Percentiles rank a stretch among this genome's conserved stretches.
Evolutionary conservation across 1,139 yeast genomes (phyloP).

Genomic region (Wickerhamiella infanticola): DNA sequence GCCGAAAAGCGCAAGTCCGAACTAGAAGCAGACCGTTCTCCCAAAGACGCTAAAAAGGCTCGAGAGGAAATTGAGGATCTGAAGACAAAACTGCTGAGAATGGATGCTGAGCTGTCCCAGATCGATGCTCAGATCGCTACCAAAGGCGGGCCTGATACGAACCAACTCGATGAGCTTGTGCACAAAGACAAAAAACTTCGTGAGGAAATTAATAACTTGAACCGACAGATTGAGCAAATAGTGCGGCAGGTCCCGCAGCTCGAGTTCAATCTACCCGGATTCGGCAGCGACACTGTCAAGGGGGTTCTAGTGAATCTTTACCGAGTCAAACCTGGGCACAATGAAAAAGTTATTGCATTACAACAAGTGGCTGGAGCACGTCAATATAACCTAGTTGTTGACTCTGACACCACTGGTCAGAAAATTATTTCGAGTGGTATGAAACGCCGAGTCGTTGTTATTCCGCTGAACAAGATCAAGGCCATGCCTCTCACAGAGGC

Average conservation of each 20-base stretch:
- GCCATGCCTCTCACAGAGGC: constrained; percentile 27
- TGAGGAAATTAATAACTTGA: constrained; percentile 24
- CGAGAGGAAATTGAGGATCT: background rate
- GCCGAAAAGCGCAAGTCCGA: constrained; percentile 45
- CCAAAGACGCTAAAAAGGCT: background rate
- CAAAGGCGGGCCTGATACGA: background rate
- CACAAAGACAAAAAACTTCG: constrained; percentile 25
- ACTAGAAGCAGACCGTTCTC: constrained; percentile 20
- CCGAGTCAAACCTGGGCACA: constrained; percentile 40
- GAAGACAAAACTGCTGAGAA: background rate
- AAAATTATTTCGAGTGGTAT: constrained; percentile 68
- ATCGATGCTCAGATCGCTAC: background rate
- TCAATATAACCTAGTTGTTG: constrained; percentile 81
- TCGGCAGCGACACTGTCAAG: constrained; percentile 35
- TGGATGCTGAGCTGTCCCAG: background rate
- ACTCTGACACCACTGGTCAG: constrained; percentile 70
- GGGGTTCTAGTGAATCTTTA: constrained; percentile 62
- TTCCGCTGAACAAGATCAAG: constrained; percentile 77
- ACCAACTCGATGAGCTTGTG: constrained; percentile 29
- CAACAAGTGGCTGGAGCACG: constrained; percentile 94
- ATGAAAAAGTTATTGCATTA: constrained; percentile 60
- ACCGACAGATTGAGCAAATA: constrained; percentile 8
- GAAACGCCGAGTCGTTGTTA: constrained; percentile 72
- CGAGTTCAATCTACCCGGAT: constrained; percentile 19
- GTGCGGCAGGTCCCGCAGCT: constrained; percentile 10